phyloP scores from a whole-genome alignment of 352 stramenopile genomes.

The Thraustochytrium sp. region DNA sequence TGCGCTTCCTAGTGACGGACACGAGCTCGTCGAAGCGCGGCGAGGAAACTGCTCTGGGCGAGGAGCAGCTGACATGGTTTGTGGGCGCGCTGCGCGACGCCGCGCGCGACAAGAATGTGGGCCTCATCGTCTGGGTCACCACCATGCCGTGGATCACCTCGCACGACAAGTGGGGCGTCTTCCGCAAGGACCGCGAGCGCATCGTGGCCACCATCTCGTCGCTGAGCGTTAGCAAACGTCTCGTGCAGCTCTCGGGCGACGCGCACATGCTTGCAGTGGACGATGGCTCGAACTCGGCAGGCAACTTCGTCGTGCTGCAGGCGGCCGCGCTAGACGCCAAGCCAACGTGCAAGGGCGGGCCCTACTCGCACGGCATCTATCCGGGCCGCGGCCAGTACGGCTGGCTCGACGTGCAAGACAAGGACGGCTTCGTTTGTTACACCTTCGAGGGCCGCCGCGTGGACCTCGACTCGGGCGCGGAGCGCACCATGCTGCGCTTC shows the following conservation, averaged over 20 bases:
- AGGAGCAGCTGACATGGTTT: constrained; percentile 75
- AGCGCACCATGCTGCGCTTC: background rate
- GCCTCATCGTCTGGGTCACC: constrained; percentile 66
- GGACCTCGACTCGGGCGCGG: background rate
- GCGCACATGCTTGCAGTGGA: constrained; percentile 80
- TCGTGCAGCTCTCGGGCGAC: constrained; percentile 74
- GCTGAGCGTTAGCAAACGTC: constrained; percentile 43
- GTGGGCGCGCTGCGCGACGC: constrained; percentile 64
- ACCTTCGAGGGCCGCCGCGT: background rate
- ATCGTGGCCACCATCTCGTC: constrained; percentile 61
- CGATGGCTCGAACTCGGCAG: constrained; percentile 64
- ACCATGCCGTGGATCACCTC: constrained; percentile 78
- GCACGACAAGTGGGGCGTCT: constrained; percentile 75
- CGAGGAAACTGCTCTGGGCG: constrained; percentile 72
- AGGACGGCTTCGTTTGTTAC: background rate
- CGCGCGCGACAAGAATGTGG: constrained; percentile 54
- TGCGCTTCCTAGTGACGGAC: constrained; percentile 74
- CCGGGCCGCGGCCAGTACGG: constrained; percentile 58
- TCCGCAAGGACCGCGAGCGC: constrained; percentile 64
- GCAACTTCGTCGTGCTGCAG: constrained; percentile 69
- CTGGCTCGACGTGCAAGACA: constrained; percentile 17
- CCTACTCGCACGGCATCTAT: constrained; percentile 73
- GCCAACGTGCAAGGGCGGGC: constrained; percentile 71
- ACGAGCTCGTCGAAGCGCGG: constrained; percentile 62
- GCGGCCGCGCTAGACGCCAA: constrained; percentile 68